Percentiles rank a stretch among this genome's conserved stretches.
These are phyloP conservation scores for Neopestalotiopsis clavispora DNA, from an alignment of 2,329 filamentous ascomycete genomes.

Conservation along the genomic window DNA sequence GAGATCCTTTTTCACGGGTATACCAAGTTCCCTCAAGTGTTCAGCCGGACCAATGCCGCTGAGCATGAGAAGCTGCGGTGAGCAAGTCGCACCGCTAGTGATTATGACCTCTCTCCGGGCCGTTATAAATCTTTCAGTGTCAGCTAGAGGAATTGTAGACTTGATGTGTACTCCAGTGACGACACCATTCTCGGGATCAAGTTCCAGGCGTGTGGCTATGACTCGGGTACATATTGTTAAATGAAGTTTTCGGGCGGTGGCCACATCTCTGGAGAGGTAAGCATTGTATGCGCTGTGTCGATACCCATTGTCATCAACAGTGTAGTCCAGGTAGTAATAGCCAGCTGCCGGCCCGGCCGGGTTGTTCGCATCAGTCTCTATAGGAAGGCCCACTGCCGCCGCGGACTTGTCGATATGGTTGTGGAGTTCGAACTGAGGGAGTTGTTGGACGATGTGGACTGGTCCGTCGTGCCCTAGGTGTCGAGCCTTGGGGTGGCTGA, in stretches of 20 bases:
- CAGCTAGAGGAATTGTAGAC: background rate
- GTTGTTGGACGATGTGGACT: slow-evolving; percentile 16
- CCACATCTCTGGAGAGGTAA: slow-evolving; percentile 19
- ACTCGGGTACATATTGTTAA: slow-evolving; percentile 20
- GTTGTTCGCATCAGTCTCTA: slow-evolving; percentile 19
- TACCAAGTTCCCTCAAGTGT: slow-evolving; percentile 1
- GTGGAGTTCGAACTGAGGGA: slow-evolving; percentile 19
- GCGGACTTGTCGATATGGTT: slow-evolving; percentile 20
- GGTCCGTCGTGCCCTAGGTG: slow-evolving; percentile 19
- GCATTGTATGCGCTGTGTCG: slow-evolving; percentile 20
- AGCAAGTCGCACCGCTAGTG: slow-evolving; percentile 18
- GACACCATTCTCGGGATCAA: slow-evolving; percentile 4
- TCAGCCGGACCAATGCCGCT: slow-evolving; percentile 19
- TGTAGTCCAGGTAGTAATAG: slow-evolving; percentile 20
- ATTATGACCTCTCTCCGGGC: slow-evolving; percentile 21
- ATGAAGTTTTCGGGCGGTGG: background rate
- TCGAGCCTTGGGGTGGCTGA: background rate
- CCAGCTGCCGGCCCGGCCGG: slow-evolving; percentile 18
- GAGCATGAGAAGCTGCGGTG: slow-evolving; percentile 20
- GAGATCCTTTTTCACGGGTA: slow-evolving; percentile 16
- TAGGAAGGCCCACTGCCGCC: slow-evolving; percentile 17
- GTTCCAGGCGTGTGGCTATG: slow-evolving; percentile 16
- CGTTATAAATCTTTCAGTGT: background rate
- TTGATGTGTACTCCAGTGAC: slow-evolving; percentile 17
- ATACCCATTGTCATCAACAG: slow-evolving; percentile 17